Percentiles rank a stretch among this genome's conserved stretches.
phyloP scores from a whole-genome alignment of 2,329 filamentous ascomycete genomes.

The Aspergillus bombycis region DNA sequence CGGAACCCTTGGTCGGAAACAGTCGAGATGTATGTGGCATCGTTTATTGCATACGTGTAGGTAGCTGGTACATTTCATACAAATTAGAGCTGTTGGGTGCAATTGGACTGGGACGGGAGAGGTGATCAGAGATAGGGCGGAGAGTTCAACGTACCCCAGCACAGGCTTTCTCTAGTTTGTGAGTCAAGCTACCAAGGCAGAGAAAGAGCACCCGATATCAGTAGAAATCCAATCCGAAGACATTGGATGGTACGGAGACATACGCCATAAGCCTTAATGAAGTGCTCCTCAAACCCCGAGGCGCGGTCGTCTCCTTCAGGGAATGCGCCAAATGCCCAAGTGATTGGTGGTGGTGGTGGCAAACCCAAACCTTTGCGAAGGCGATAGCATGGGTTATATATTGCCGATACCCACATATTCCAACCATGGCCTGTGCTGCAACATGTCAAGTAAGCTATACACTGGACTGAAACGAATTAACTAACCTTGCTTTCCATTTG shows the following conservation, averaged over 20 bases:
- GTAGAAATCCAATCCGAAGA: not conserved
- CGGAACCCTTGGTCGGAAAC: not conserved
- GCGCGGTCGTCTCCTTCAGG: not conserved
- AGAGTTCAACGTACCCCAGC: not conserved
- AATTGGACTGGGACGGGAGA: not conserved
- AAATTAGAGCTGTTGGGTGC: not conserved
- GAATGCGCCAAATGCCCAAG: not conserved
- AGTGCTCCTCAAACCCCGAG: not conserved
- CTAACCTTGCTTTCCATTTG: not conserved
- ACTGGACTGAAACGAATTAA: not conserved
- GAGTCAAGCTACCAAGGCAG: not conserved
- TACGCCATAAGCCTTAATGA: not conserved
- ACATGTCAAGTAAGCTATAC: not conserved
- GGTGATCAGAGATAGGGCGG: not conserved
- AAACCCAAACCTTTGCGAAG: not conserved
- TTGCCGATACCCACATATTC: not conserved
- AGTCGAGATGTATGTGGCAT: not conserved
- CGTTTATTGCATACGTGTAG: not conserved
- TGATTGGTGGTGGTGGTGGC: not conserved
- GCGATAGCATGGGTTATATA: not conserved
- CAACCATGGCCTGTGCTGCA: not conserved
- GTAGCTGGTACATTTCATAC: not conserved
- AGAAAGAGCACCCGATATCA: not conserved
- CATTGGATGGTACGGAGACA: not conserved
- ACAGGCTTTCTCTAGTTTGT: not conserved